These are phyloP conservation scores for Ogataea dorogensis DNA, from an alignment of 805 yeast species.

Conservation along the genomic window DNA sequence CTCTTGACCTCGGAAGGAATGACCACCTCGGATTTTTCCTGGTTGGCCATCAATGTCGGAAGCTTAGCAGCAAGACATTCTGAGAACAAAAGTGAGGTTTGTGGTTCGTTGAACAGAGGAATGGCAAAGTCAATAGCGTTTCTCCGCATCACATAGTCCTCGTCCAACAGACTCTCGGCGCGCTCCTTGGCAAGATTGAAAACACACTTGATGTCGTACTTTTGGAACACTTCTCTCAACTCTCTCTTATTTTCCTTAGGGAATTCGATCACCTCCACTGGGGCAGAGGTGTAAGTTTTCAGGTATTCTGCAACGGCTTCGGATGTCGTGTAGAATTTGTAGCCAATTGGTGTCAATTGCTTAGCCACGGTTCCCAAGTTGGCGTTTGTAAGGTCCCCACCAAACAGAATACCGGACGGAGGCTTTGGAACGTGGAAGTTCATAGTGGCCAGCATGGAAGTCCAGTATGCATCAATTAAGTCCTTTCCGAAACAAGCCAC, in stretches of 20 bases:
- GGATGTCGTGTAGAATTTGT: slow-evolving; percentile 77
- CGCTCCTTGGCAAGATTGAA: slow-evolving; percentile 89
- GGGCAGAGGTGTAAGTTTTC: slow-evolving; percentile 42
- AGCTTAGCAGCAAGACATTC: slow-evolving; percentile 73
- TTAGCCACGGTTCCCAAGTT: slow-evolving; percentile 72
- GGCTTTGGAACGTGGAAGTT: slow-evolving; percentile 93
- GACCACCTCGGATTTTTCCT: slow-evolving; percentile 40
- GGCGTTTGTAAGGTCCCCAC: slow-evolving; percentile 82
- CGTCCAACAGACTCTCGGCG: slow-evolving; percentile 80
- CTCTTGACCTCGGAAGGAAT: slow-evolving; percentile 86
- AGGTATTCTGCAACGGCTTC: slow-evolving; percentile 71
- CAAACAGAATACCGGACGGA: slow-evolving; percentile 84
- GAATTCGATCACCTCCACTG: slow-evolving; percentile 73
- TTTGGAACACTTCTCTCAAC: slow-evolving; percentile 89
- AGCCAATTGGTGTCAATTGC: slow-evolving; percentile 70
- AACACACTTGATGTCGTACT: slow-evolving; percentile 79
- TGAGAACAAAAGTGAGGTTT: slow-evolving; percentile 86
- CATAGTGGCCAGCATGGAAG: slow-evolving; percentile 95
- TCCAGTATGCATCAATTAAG: slow-evolving; percentile 92
- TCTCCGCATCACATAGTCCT: slow-evolving; percentile 97
- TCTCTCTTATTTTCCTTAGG: slow-evolving; percentile 93
- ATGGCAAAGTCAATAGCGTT: slow-evolving; percentile 98
- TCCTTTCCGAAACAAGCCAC: slow-evolving; percentile 94
- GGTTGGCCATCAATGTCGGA: slow-evolving; percentile 51
- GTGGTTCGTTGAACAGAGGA: slow-evolving; percentile 95